A percentile compares a stretch with the other conserved stretches of the same genome.
phyloP scores from a whole-genome alignment of 2,329 filamentous ascomycete species.

The Diaporthe ilicicola region DNA sequence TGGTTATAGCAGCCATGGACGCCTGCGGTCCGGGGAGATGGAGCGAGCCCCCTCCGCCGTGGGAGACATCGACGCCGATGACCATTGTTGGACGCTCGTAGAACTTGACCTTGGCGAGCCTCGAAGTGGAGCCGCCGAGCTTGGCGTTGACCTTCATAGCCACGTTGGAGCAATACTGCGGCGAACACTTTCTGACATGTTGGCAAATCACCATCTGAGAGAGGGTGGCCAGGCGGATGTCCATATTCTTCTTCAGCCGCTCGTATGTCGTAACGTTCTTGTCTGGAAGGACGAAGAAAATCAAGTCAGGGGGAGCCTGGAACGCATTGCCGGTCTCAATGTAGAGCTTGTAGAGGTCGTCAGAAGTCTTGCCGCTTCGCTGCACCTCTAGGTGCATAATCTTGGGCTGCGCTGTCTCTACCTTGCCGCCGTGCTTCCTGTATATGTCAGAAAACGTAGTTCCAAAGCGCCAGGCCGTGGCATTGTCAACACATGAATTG shows the following conservation, averaged over 20 bases:
- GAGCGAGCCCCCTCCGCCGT: constrained; percentile 73
- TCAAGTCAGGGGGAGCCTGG: constrained; percentile 72
- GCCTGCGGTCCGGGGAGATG: constrained; percentile 48
- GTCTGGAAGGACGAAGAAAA: constrained; percentile 80
- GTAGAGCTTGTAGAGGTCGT: constrained; percentile 65
- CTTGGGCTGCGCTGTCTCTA: constrained; percentile 44
- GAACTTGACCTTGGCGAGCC: constrained; percentile 48
- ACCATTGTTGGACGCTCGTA: constrained; percentile 75
- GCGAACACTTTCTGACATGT: constrained; percentile 74
- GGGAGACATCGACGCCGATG: constrained; percentile 91
- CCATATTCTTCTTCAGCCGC: constrained; percentile 87
- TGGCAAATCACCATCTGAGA: constrained; percentile 81
- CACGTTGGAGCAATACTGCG: constrained; percentile 93
- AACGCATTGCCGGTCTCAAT: constrained; percentile 61
- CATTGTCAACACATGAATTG: constrained; percentile 59
- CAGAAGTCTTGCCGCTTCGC: constrained; percentile 51
- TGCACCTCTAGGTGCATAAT: constrained; percentile 41
- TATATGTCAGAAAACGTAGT: constrained; percentile 55
- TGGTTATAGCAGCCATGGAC: constrained; percentile 88
- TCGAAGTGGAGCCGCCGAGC: constrained; percentile 81
- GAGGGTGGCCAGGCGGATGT: constrained; percentile 84
- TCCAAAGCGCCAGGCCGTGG: constrained; percentile 67
- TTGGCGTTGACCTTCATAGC: constrained; percentile 98
- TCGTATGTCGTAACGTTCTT: constrained; percentile 79
- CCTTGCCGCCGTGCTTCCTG: constrained; percentile 58